Evolutionary conservation across 2,329 filamentous ascomycete genomes (phyloP), one percentile per base, ranked within the genome.

Genomic region (Aspergillus oerlinghausenensis): DNA sequence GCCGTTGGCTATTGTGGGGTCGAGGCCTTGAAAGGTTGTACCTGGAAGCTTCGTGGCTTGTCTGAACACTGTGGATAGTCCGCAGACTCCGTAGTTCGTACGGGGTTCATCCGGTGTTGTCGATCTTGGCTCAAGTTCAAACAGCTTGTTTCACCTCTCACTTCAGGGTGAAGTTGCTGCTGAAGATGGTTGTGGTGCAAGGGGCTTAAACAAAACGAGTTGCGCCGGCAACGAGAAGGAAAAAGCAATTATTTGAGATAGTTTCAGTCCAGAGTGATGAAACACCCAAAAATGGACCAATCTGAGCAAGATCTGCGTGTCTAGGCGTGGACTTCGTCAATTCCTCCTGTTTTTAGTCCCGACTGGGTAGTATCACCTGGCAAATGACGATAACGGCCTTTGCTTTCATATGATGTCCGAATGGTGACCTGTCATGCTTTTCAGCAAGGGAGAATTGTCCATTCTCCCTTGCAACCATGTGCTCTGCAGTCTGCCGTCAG

Each of bases 201-300:
- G 43, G 43, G 43, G 43, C 14, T 25, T 14, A 2, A 23, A 9
- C 38, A 23, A 48, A 47, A 43, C 10, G 6, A 40, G 58, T 62
- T 58, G 57, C 54, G 43, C 29, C 50, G 54, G 58, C 42, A 60
- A 58, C 59, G 19, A 25, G 10, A 23, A 42, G n/a, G 11, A 21
- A 35, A 48, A 48, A 53, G 51, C 40, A 53, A 47, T 49, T 25
- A 51, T 40, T 10, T 32, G 17, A 25, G 35, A 21, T 38, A 25
- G 19, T 51, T 35, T 17, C 28, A 19, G 14, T 14, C 14, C 32
- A 14, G 17, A 38, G 14, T 7, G 14, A 17, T 47, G 43, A 47
- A 47, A 47, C 43, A 25, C 23, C 8, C 5, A 14, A 47, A 25
- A 19, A 26, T 47, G 19, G 21, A 23, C 43, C 5, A 25, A 26